These are phyloP conservation scores for Parietichytrium sp. DNA, from an alignment of 108 stramenopile genomes.

Conservation along the genomic window DNA sequence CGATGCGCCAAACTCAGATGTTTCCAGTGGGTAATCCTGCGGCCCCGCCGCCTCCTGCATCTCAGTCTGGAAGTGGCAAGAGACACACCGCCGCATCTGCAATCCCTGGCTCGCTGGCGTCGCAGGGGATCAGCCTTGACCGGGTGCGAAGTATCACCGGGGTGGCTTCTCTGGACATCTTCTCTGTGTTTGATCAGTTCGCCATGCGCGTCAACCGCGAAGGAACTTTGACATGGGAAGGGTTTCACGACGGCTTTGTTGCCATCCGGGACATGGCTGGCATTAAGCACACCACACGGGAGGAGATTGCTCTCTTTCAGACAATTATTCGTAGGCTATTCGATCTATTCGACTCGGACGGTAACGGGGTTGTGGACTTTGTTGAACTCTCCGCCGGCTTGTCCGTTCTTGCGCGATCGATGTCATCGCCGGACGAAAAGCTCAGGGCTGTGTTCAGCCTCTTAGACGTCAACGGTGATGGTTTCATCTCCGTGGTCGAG, in stretches of 20 bases:
- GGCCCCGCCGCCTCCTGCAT: neutral
- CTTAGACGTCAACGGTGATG: conserved; percentile 41
- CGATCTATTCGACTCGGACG: neutral
- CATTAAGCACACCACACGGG: neutral
- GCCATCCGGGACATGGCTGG: neutral
- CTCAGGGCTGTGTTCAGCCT: conserved; percentile 50
- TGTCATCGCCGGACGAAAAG: conserved; percentile 44
- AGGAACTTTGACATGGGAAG: neutral
- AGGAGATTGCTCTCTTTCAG: neutral
- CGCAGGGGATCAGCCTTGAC: neutral
- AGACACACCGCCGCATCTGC: neutral
- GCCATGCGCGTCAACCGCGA: neutral
- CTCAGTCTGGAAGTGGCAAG: neutral
- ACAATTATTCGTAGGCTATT: neutral
- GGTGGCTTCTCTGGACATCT: neutral
- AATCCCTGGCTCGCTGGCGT: neutral
- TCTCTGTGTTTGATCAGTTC: conserved; percentile 28
- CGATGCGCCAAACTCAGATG: neutral
- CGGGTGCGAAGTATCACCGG: conserved; percentile 21
- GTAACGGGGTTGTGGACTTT: neutral
- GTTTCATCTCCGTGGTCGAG: neutral
- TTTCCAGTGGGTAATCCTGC: neutral
- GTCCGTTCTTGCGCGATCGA: neutral
- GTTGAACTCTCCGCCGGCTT: neutral
- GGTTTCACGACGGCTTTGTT: neutral